phyloP scores from a whole-genome alignment of 1,139 yeast genomes.

The Debaryomycetaceae sp. region DNA sequence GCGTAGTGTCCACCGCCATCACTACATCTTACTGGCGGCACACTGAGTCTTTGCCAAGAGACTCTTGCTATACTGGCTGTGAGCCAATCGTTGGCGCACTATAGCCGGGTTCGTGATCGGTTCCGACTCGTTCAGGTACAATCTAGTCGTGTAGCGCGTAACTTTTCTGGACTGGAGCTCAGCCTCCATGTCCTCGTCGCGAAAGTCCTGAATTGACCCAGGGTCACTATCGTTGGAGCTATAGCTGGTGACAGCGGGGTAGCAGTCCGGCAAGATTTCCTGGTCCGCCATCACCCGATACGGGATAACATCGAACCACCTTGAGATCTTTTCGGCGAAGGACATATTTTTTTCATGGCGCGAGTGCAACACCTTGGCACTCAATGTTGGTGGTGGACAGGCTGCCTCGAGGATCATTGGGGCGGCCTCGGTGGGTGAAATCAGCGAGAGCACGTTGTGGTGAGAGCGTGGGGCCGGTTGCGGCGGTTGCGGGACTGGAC shows the following conservation, averaged over 20 bases:
- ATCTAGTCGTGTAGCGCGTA: conserved; percentile 31
- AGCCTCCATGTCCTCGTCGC: conserved; percentile 27
- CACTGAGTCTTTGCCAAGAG: no score
- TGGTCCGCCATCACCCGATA: conserved; percentile 14
- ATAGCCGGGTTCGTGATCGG: conserved; percentile 4
- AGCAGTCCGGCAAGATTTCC: conserved; percentile 24
- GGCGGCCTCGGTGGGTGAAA: no score
- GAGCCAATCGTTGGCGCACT: conserved; percentile 1
- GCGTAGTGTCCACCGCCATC: no score
- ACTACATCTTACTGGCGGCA: no score
- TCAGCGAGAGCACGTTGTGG: no score
- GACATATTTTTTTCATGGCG: conserved; percentile 49
- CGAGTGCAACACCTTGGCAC: no score
- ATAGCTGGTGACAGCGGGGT: conserved; percentile 30
- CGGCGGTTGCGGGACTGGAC: no score
- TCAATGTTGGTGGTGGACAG: no score
- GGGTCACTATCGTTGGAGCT: conserved; percentile 10
- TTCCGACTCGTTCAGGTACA: conserved; percentile 29
- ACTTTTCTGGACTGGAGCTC: conserved; percentile 44
- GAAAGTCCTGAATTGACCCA: conserved; percentile 11
- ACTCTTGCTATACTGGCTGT: not conserved
- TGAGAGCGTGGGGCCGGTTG: no score
- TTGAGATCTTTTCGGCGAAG: conserved; percentile 46
- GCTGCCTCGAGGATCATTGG: no score
- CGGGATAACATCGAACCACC: conserved; percentile 53